phyloP scores from a whole-genome alignment of 306 rosid species.

The Ziziphus jujuba region DNA sequence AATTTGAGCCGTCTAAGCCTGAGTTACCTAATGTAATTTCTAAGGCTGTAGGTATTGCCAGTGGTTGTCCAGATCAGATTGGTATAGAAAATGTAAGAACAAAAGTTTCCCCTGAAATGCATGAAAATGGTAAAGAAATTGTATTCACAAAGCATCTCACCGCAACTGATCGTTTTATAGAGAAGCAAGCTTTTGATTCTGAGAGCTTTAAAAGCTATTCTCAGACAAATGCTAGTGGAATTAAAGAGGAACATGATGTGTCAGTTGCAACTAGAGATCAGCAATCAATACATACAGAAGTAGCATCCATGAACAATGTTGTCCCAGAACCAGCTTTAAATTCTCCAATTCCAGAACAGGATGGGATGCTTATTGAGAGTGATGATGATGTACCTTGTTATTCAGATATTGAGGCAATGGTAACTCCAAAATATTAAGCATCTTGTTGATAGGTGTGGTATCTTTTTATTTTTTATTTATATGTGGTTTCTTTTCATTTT shows the following conservation, averaged over 20 bases:
- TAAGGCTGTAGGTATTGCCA: slow-evolving; percentile 36
- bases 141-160: slow-evolving; percentile 30
- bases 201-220: slow-evolving; percentile 39
- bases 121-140: slow-evolving; percentile 42
- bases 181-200: slow-evolving; percentile 40
- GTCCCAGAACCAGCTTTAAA: slow-evolving; percentile 40
- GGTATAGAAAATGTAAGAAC: slow-evolving; percentile 35
- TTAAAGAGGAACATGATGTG: slow-evolving; percentile 41
- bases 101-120: slow-evolving; percentile 24
- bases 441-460: slow-evolving; percentile 15
- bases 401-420: slow-evolving; percentile 98
- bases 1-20: slow-evolving; percentile 39
- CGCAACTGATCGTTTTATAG: slow-evolving; percentile 35
- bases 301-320: slow-evolving; percentile 31
- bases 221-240: slow-evolving; percentile 39
- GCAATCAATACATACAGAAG: slow-evolving; percentile 40
- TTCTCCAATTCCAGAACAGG: slow-evolving; percentile 46
- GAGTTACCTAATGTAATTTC: slow-evolving; percentile 34
- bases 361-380: slow-evolving; percentile 51
- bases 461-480: slow-evolving; percentile 13
- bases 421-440: slow-evolving; percentile 28
- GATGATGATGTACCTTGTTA: slow-evolving; percentile 81
- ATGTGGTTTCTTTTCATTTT: slow-evolving; percentile 7
- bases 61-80: slow-evolving; percentile 37
- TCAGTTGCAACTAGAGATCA: slow-evolving; percentile 42